These are phyloP conservation scores for Maudiozyma humilis DNA, from an alignment of 1,139 yeast genomes.

Conservation along the genomic window DNA sequence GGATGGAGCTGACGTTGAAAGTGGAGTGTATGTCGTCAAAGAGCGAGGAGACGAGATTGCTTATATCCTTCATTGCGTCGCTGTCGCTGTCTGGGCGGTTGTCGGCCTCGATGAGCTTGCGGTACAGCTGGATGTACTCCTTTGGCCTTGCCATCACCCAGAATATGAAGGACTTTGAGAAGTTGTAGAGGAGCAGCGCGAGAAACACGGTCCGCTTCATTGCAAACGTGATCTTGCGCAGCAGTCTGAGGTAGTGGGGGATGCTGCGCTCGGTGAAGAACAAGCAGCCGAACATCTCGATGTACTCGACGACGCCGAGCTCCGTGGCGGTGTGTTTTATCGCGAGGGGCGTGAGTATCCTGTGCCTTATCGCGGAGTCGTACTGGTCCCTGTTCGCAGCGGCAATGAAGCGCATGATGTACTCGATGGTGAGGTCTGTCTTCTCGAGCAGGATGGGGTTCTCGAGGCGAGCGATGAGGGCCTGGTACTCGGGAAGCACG, in stretches of 20 bases:
- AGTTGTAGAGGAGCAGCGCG: conserved; percentile 21
- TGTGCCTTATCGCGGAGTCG: conserved; percentile 15
- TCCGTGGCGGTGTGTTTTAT: conserved; percentile 18
- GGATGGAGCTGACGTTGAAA: conserved; percentile 12
- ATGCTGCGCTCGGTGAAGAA: conserved; percentile 22
- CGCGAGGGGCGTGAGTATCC: conserved; percentile 19
- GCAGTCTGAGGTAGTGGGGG: conserved; percentile 18
- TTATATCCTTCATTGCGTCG: conserved; percentile 8
- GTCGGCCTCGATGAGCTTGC: conserved; percentile 8
- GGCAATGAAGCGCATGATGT: conserved; percentile 22
- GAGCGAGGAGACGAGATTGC: conserved; percentile 7
- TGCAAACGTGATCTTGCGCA: conserved; percentile 17
- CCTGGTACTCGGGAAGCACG: conserved; percentile 18
- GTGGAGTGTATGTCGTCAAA: conserved; percentile 16
- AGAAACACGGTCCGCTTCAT: conserved; percentile 23
- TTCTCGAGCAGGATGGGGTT: conserved; percentile 13
- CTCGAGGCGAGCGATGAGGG: conserved; percentile 12
- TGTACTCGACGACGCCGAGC: conserved; percentile 16
- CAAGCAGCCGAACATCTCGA: conserved; percentile 25
- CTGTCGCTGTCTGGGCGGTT: conserved; percentile 7
- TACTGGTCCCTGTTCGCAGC: conserved; percentile 29
- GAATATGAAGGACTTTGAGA: conserved; percentile 23
- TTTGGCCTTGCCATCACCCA: conserved; percentile 30
- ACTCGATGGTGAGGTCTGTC: conserved; percentile 23
- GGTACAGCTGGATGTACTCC: conserved; percentile 19